These are phyloP conservation scores for Ustanciosporium gigantosporum DNA, from an alignment of 1,284 basidiomycete species.

Conservation along the genomic window DNA sequence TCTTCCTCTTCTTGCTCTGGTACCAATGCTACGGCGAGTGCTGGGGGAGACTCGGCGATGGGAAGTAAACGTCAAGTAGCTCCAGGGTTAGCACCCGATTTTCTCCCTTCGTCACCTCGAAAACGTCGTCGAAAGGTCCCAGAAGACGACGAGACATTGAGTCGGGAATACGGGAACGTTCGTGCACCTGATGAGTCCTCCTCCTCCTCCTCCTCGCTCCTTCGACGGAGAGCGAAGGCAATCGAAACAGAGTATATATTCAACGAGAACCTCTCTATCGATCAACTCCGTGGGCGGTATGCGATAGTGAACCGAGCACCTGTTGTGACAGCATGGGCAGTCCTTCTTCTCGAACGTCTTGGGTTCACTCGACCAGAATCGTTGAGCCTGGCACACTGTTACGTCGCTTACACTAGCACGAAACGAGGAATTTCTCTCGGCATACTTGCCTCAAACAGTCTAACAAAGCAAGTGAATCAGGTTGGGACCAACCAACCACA, in stretches of 20 bases:
- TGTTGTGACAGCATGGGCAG: constrained; percentile 90
- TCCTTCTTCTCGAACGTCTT: constrained; percentile 78
- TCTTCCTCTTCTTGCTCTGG: not conserved
- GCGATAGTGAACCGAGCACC: constrained; percentile 86
- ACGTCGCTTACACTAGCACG: constrained; percentile 81
- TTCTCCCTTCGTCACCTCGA: constrained; percentile 9
- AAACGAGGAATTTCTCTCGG: constrained; percentile 32
- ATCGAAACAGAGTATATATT: constrained; percentile 38
- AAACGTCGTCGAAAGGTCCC: constrained; percentile 7
- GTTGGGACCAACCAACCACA: constrained; percentile 81
- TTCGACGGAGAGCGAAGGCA: not conserved
- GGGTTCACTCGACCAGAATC: constrained; percentile 86
- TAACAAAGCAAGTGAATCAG: constrained; percentile 63
- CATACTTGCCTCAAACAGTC: constrained; percentile 20
- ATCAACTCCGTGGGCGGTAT: constrained; percentile 63
- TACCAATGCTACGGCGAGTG: not conserved
- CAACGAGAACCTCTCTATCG: constrained; percentile 41
- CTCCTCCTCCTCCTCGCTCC: too few species aligned
- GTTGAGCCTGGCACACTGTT: constrained; percentile 84
- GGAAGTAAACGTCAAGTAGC: too few species aligned
- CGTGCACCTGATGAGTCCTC: constrained; percentile 5
- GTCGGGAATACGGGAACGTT: constrained; percentile 47
- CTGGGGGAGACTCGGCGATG: too few species aligned
- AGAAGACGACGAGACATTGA: constrained; percentile 39
- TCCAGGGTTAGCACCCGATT: constrained; percentile 16